Evolutionary conservation across 148 eudicot species (phyloP).

Genomic region (Vaccinium corymbosum): DNA sequence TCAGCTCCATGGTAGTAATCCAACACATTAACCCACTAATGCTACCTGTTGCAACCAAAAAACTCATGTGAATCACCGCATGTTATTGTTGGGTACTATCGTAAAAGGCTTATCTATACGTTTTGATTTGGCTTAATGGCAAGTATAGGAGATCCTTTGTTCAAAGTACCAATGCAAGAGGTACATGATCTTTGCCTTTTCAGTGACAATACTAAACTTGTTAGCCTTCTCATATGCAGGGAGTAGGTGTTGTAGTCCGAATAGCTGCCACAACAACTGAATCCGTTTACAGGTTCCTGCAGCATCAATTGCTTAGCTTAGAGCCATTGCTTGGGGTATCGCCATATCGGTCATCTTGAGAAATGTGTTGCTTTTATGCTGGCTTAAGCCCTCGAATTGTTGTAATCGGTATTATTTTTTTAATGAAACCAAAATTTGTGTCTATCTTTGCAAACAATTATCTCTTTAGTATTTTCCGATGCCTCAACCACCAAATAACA

Average conservation of each 20-base stretch:
- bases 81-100: neutral
- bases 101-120: neutral
- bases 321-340: slow-evolving; percentile 66
- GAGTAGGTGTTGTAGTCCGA: slow-evolving; percentile 58
- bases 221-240: slow-evolving; percentile 36
- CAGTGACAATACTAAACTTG: neutral
- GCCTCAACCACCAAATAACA: neutral
- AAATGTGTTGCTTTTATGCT: neutral
- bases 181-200: neutral
- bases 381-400: slow-evolving; percentile 7
- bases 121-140: neutral
- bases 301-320: slow-evolving; percentile 51
- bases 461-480: neutral
- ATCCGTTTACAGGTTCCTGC: slow-evolving; percentile 68
- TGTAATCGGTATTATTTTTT: neutral
- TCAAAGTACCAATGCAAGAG: neutral
- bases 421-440: neutral
- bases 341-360: slow-evolving; percentile 40
- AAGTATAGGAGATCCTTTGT: neutral
- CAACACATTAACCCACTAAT: neutral
- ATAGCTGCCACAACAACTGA: slow-evolving; percentile 78
- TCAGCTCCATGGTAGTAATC: neutral
- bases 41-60: neutral
- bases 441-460: neutral
- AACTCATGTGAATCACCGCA: neutral